These are phyloP conservation scores for Clavispora vitiphila DNA, from an alignment of 805 yeast species.

Conservation along the genomic window DNA sequence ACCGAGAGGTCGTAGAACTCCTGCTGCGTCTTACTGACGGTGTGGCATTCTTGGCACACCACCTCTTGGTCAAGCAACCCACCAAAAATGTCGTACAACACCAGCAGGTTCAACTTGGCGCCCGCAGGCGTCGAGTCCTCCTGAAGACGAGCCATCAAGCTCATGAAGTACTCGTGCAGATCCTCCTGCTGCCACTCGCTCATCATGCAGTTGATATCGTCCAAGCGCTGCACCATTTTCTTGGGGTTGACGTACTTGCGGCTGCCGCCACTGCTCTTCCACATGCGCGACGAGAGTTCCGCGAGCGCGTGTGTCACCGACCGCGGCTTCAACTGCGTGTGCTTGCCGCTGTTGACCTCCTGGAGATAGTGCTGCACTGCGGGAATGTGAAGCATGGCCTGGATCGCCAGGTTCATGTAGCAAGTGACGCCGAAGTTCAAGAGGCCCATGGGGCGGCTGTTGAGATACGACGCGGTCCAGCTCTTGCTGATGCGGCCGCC, in stretches of 20 bases:
- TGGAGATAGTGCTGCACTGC: slow-evolving; percentile 79
- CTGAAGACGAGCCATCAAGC: slow-evolving; percentile 78
- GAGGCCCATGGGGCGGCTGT: slow-evolving; percentile 65
- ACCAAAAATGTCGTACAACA: slow-evolving; percentile 90
- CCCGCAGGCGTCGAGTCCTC: slow-evolving; percentile 93
- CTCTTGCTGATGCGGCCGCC: slow-evolving; percentile 60
- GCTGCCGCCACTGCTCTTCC: slow-evolving; percentile 43
- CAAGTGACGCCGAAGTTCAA: slow-evolving; percentile 94
- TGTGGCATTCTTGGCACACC: slow-evolving; percentile 76
- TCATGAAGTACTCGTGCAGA: slow-evolving; percentile 95
- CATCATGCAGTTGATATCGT: slow-evolving; percentile 93
- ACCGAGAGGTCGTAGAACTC: slow-evolving; percentile 90
- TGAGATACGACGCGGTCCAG: slow-evolving; percentile 53
- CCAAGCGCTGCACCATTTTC: slow-evolving; percentile 62
- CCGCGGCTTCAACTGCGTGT: slow-evolving; percentile 40
- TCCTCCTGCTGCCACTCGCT: slow-evolving; percentile 97
- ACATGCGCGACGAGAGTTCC: slow-evolving; percentile 64
- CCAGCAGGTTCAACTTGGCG: slow-evolving; percentile 71
- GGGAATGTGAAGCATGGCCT: slow-evolving; percentile 85
- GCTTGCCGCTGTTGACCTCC: slow-evolving; percentile 55
- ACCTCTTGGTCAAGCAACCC: slow-evolving; percentile 83
- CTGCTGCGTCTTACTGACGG: slow-evolving; percentile 81
- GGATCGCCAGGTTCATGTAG: slow-evolving; percentile 93
- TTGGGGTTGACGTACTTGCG: slow-evolving; percentile 65
- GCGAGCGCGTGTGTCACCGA: slow-evolving; percentile 67